Evolutionary conservation across 257 asterid species (phyloP).

Genomic region (Penstemon davidsonii): DNA sequence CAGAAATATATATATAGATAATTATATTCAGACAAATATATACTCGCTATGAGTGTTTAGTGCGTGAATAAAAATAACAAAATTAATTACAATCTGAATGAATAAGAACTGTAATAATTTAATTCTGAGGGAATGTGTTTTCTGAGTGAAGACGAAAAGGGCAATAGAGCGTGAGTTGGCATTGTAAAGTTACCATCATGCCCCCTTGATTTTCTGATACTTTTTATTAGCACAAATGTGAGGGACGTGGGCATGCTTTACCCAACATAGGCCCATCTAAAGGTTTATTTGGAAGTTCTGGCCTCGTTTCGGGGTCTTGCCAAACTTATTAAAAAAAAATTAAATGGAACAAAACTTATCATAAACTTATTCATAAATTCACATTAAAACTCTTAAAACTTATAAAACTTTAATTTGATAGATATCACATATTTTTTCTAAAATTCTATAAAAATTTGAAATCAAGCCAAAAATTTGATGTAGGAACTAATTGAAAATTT

Average conservation of each 20-base stretch:
- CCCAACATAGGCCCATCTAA: no score
- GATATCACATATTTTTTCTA: no score
- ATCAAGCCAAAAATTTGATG: no score
- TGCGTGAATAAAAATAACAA: not conserved
- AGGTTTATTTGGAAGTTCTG: no score
- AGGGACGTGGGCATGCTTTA: not conserved
- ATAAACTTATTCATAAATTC: no score
- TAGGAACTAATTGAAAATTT: no score
- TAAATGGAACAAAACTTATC: no score
- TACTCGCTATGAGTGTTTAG: not conserved
- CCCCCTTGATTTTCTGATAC: not conserved
- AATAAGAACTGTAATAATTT: slow-evolving; percentile 2
- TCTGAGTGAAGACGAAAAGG: slow-evolving; percentile 5
- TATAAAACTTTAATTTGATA: no score
- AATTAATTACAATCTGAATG: not conserved
- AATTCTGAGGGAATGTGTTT: not conserved
- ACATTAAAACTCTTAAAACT: no score
- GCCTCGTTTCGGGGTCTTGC: no score
- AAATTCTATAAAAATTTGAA: no score
- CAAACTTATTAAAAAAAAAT: no score
- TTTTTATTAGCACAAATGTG: slow-evolving; percentile 18
- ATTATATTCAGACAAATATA: not conserved
- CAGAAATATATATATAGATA: not conserved
- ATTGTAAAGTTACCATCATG: not conserved
- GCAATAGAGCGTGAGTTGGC: not conserved